Evolutionary conservation across 2,329 filamentous ascomycete genomes (phyloP).

Genomic region (Clonostachys rhizophaga): DNA sequence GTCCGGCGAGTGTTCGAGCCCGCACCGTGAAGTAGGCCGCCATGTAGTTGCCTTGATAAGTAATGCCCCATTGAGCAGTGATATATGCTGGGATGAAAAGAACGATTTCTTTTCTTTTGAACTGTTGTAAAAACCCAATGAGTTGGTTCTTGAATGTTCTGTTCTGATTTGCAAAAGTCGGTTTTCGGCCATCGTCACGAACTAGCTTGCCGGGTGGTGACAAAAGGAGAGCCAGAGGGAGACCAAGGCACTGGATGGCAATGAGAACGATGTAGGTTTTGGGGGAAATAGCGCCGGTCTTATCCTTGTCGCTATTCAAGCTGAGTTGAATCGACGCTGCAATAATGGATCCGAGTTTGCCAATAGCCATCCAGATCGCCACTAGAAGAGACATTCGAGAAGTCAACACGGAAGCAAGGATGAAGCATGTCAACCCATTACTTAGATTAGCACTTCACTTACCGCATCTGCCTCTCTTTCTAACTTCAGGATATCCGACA

Average conservation of each 20-base stretch:
- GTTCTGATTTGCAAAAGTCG: constrained; percentile 2
- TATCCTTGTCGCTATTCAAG: constrained; percentile 31
- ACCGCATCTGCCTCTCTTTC: too few species aligned
- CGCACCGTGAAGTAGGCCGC: constrained; percentile 8
- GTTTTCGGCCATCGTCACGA: constrained; percentile 20
- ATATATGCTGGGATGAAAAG: constrained; percentile 7
- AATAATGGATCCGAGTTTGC: constrained; percentile 41
- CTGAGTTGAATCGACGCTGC: constrained; percentile 39
- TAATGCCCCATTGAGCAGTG: constrained; percentile 9
- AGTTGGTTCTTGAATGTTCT: background rate
- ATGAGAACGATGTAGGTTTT: constrained; percentile 28
- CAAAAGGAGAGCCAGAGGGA: constrained; percentile 35
- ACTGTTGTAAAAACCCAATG: constrained; percentile 2
- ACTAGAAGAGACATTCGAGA: too few species aligned
- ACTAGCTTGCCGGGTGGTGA: constrained; percentile 39
- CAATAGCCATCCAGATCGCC: constrained; percentile 34
- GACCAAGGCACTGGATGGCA: constrained; percentile 35
- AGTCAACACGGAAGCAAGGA: too few species aligned
- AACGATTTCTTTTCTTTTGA: constrained; percentile 4
- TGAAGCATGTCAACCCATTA: too few species aligned
- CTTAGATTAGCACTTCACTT: too few species aligned
- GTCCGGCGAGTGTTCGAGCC: constrained; percentile 10
- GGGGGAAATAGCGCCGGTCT: constrained; percentile 7
- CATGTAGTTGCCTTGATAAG: constrained; percentile 10
- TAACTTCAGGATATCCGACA: constrained; percentile 38